phyloP scores from a whole-genome alignment of 495 filamentous ascomycete species.

The Penicillium manginii region DNA sequence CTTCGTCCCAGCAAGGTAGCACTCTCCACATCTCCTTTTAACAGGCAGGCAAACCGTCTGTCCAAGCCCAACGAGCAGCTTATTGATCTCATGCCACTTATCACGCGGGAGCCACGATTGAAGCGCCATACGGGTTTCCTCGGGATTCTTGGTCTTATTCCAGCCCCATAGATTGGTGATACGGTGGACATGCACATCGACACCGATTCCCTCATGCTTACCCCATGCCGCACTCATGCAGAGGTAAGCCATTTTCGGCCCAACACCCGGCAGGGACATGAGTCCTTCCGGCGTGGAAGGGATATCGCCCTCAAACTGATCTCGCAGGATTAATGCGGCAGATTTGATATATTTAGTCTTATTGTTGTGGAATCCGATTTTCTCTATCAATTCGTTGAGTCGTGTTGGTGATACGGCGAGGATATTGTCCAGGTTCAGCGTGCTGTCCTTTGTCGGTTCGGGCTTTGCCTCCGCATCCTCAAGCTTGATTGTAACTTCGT shows the following conservation, averaged over 20 bases:
- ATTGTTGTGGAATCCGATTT: conserved; percentile 94
- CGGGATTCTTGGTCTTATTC: conserved; percentile 81
- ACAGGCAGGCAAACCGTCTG: conserved; percentile 87
- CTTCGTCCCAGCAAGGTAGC: conserved; percentile 70
- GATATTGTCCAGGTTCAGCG: conserved; percentile 77
- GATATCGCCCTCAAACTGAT: conserved; percentile 75
- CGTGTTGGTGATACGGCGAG: conserved; percentile 67
- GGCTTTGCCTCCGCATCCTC: conserved; percentile 25
- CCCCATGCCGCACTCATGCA: conserved; percentile 77
- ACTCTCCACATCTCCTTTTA: conserved; percentile 79
- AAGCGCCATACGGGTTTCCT: conserved; percentile 78
- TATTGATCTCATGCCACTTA: conserved; percentile 93
- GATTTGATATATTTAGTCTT: conserved; percentile 90
- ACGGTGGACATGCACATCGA: conserved; percentile 76
- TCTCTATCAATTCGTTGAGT: conserved; percentile 79
- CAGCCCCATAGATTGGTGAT: conserved; percentile 98
- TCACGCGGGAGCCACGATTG: conserved; percentile 86
- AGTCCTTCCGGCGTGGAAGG: conserved; percentile 79
- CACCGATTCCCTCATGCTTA: conserved; percentile 63
- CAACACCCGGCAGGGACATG: conserved; percentile 83
- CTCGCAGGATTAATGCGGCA: conserved; percentile 71
- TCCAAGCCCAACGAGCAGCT: conserved; percentile 86
- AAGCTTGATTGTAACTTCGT: conserved; percentile 18
- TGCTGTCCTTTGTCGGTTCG: conserved; percentile 50
- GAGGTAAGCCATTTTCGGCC: conserved; percentile 96